Base-by-base conservation (phyloP, 2,329 filamentous ascomycete genomes). In the Lasiodiplodia hormozganensis region DNA sequence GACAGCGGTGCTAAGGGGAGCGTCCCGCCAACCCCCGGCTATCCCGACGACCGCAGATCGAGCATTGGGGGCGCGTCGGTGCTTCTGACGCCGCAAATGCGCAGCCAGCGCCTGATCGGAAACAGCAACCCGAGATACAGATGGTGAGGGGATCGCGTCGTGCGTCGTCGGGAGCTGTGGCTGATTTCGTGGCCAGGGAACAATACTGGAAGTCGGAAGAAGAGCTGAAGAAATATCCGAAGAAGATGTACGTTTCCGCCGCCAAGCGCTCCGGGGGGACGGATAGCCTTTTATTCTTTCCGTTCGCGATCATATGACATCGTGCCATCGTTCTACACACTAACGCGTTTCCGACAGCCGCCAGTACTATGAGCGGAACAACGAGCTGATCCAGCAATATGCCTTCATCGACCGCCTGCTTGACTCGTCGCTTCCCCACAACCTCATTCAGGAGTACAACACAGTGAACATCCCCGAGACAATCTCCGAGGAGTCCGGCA, bases 391-490 rank as follows among this genome's bases (percentile, higher is more conserved):
- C 69, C 92, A 96, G 78, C 92, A 97, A 77, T 98, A 97, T 78
- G 85, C 96, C 71, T 97, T 96, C 78, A 97, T 97, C 74, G 95
- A 97, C 80, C 88, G 91, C 65, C 84, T 98, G 68, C 86, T 98
- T 70, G 94, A 97, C 80, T 97, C 93, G 10, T 94, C 93, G 36
- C 87, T 97, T n/a, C 94, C 94, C 2, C 94, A 97, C 76, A 90
- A 95, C 74, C 84, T 98, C 54, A 89, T 98, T 69, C 94, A 96
- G 76, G 94, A 97, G 79, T 97, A 97, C 79, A 84, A 90, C 71
- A 86, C 84, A 49, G 75, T 87, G 69, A 86, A 89, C 72, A 86
- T 93, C 7, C 92, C 93, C 1, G 84, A 87, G 38, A 94, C 92
- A 12, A 96, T 96, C 72, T 81, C 85, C n/a, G 93, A 96, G 76